Percentiles rank a stretch among this genome's conserved stretches.
phyloP scores from a whole-genome alignment of 2,329 filamentous ascomycete genomes.

The Knoxdaviesia proteae region DNA sequence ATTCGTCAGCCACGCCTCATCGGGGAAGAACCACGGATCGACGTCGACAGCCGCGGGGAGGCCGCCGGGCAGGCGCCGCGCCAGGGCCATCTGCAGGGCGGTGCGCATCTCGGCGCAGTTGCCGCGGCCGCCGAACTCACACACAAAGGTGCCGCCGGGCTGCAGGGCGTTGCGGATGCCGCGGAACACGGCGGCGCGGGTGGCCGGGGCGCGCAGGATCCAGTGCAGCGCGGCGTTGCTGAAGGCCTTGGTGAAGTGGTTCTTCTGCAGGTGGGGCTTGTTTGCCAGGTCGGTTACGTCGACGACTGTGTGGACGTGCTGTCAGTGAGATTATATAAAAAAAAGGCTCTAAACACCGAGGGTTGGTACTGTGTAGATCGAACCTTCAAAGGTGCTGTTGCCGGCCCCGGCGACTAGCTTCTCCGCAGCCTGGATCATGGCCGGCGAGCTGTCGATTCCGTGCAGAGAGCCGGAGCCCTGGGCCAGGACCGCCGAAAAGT shows the following conservation, averaged over 20 bases:
- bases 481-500: constrained; percentile 25
- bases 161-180: constrained; percentile 29
- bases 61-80: constrained; percentile 21
- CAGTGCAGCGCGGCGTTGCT: constrained; percentile 49
- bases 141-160: constrained; percentile 36
- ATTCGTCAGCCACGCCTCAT: constrained; percentile 33
- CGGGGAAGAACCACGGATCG: constrained; percentile 54
- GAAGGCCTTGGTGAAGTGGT: constrained; percentile 33
- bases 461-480: constrained; percentile 26
- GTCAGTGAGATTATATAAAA: not conserved
- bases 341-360: no score
- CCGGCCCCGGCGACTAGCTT: constrained; percentile 16
- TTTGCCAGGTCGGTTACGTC: constrained; percentile 21
- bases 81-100: constrained; percentile 31
- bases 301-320: constrained; percentile 14
- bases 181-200: constrained; percentile 28
- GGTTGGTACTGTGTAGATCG: not conserved
- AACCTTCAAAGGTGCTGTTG: constrained; percentile 24
- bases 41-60: constrained; percentile 24
- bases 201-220: constrained; percentile 29
- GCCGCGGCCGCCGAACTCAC: constrained; percentile 53
- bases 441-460: constrained; percentile 35
- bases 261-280: constrained; percentile 14
- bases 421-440: constrained; percentile 35
- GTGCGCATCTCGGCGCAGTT: constrained; percentile 43